A percentile compares a stretch with the other conserved stretches of the same genome.
phyloP scores from a whole-genome alignment of 2,329 filamentous ascomycete species.

The Dactylellina parvicollis region DNA sequence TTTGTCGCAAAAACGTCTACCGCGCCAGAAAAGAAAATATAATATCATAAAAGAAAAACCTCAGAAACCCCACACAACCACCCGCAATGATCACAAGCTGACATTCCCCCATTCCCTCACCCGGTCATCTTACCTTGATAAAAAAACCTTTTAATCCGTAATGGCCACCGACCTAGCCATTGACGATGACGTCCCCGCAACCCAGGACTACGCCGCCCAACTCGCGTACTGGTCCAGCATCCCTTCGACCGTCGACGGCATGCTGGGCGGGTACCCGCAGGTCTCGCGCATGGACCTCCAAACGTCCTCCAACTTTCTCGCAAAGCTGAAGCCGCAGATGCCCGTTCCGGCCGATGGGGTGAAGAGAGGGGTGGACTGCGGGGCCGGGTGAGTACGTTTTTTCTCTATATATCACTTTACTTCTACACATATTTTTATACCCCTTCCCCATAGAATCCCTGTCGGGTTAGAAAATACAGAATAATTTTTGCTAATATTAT shows the following conservation, averaged over 20 bases:
- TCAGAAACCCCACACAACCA: too few species aligned
- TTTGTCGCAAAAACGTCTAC: too few species aligned
- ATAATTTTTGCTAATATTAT: not conserved
- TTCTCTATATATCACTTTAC: too few species aligned
- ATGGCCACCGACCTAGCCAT: slow-evolving; percentile 3
- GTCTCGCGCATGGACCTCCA: slow-evolving; percentile 77
- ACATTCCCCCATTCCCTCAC: not conserved
- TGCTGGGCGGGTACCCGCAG: slow-evolving; percentile 79
- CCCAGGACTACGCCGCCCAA: slow-evolving; percentile 45
- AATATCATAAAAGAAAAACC: too few species aligned
- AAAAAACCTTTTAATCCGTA: not conserved
- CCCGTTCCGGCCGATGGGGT: slow-evolving; percentile 54
- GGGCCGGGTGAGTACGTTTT: slow-evolving; percentile 60
- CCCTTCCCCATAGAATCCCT: not conserved
- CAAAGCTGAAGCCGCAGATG: slow-evolving; percentile 67
- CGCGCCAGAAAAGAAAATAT: too few species aligned
- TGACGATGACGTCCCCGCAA: not conserved
- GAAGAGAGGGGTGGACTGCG: slow-evolving; percentile 60
- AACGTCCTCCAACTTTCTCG: slow-evolving; percentile 74
- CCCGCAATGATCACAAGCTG: not conserved
- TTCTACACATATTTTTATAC: not conserved
- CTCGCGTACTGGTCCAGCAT: slow-evolving; percentile 66
- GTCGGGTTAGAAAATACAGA: not conserved
- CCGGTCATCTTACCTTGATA: not conserved
- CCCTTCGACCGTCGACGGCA: slow-evolving; percentile 72